Conservation (phyloP, 345 rosid genomes). For the Aegle marmelos region DNA sequence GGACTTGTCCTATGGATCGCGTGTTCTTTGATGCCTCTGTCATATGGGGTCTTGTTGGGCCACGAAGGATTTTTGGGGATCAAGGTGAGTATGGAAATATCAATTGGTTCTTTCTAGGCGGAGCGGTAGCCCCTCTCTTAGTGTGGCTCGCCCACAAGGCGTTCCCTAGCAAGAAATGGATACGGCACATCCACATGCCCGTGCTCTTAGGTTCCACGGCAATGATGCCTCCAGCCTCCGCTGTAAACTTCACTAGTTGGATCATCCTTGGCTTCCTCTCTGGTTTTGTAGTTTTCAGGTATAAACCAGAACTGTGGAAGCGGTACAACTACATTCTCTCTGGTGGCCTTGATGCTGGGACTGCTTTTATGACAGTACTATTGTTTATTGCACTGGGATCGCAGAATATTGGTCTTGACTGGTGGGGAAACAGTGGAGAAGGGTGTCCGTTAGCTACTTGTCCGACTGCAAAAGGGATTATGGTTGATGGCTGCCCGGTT, state of each 20-base stretch:
- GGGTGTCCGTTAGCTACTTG: conserved; percentile 65
- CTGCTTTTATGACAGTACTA: conserved; percentile 63
- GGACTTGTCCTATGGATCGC: conserved; percentile 70
- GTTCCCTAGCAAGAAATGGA: conserved; percentile 59
- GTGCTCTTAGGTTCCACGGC: conserved; percentile 63
- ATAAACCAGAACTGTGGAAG: conserved; percentile 52
- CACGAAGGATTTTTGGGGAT: conserved; percentile 69
- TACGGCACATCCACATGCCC: conserved; percentile 57
- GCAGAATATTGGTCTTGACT: conserved; percentile 34
- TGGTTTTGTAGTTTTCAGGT: conserved; percentile 48
- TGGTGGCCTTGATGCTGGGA: conserved; percentile 75
- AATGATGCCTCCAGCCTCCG: conserved; percentile 73
- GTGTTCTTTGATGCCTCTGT: conserved; percentile 80
- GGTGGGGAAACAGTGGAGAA: conserved; percentile 75
- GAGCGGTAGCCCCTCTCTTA: conserved; percentile 58
- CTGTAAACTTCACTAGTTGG: conserved; percentile 80
- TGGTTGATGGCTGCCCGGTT: conserved; percentile 55
- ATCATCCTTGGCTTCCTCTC: conserved; percentile 49
- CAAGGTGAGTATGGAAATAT: conserved; percentile 57
- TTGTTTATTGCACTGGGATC: conserved; percentile 49
- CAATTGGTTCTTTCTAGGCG: conserved; percentile 71
- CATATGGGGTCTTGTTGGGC: conserved; percentile 88
- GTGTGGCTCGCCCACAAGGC: conserved; percentile 69
- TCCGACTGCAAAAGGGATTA: conserved; percentile 64
- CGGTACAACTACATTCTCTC: conserved; percentile 69